Percentiles rank a stretch among this genome's conserved stretches.
Evolutionary conservation across 192 early-diverging fungal species (phyloP).

Genomic region (Haplosporangium gracile): DNA sequence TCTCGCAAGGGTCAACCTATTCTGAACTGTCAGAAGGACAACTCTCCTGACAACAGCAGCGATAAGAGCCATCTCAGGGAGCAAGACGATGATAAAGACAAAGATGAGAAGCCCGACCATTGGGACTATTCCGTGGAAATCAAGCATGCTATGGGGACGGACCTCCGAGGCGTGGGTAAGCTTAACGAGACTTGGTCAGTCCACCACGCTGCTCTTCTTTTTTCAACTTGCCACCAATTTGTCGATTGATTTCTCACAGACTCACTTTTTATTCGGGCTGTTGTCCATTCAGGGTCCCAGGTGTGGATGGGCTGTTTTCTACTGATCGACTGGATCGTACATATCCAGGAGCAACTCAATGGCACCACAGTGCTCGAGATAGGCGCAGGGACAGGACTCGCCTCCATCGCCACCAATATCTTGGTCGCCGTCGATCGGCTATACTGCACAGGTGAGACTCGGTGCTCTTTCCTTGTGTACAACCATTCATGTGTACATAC

Average conservation of each 20-base stretch:
- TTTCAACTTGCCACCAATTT: neutral
- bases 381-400: constrained; percentile 45
- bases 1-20: neutral
- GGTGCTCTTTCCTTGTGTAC: neutral
- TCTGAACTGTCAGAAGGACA: neutral
- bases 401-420: constrained; percentile 29
- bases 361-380: constrained; percentile 18
- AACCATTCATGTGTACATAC: neutral
- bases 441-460: constrained; percentile 35
- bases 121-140: constrained; percentile 44
- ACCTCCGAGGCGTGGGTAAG: constrained; percentile 34
- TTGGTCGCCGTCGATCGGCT: neutral
- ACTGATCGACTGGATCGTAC: constrained; percentile 32
- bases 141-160: constrained; percentile 43
- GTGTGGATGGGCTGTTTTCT: constrained; percentile 55
- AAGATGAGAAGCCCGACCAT: neutral
- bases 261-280: neutral
- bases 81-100: neutral
- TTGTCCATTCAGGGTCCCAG: constrained; percentile 21
- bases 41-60: neutral
- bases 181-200: no score
- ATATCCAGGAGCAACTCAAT: constrained; percentile 7
- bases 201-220: neutral
- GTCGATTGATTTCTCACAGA: neutral
- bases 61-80: neutral